Evolutionary conservation across 164 flowering plant species (phyloP).

Genomic region (Protea cynaroides): DNA sequence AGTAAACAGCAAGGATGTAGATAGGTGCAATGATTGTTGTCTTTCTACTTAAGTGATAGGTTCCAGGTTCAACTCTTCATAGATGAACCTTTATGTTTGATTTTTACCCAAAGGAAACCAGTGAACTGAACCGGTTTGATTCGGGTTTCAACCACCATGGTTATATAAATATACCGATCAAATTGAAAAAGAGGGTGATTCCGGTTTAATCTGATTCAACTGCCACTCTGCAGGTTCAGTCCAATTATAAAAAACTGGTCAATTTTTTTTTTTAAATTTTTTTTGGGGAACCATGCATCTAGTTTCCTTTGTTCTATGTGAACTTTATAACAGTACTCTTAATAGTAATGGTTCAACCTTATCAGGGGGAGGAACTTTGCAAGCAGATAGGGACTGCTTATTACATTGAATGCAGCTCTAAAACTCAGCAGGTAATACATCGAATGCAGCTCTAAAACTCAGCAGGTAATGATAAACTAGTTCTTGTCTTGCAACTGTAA

Average conservation of each 20-base stretch:
- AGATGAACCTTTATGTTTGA: too few relatives aligned
- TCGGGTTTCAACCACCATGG: too few relatives aligned
- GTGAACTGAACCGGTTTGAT: too few relatives aligned
- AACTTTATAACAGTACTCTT: slow-evolving; percentile 2
- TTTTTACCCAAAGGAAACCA: too few relatives aligned
- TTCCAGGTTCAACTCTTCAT: too few relatives aligned
- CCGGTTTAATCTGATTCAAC: too few relatives aligned
- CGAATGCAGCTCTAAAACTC: slow-evolving; percentile 99
- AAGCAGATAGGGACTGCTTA: slow-evolving; percentile 87
- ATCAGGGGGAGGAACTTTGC: slow-evolving; percentile 95
- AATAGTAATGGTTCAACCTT: slow-evolving; percentile 2
- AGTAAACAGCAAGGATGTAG: too few relatives aligned
- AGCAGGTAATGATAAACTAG: slow-evolving; percentile 52
- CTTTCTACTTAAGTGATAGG: too few relatives aligned
- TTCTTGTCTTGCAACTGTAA: neutral
- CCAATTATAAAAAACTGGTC: neutral
- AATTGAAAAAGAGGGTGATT: too few relatives aligned
- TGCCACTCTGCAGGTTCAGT: neutral
- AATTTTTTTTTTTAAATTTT: slow-evolving; percentile 12
- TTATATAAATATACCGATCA: too few relatives aligned
- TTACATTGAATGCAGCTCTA: slow-evolving; percentile 97
- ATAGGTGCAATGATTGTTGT: too few relatives aligned
- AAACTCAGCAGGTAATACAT: too few relatives aligned
- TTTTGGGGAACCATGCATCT: neutral
- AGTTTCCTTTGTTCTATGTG: neutral